phyloP scores from a whole-genome alignment of 441 rosid genomes.

The Adansonia gregorii region DNA sequence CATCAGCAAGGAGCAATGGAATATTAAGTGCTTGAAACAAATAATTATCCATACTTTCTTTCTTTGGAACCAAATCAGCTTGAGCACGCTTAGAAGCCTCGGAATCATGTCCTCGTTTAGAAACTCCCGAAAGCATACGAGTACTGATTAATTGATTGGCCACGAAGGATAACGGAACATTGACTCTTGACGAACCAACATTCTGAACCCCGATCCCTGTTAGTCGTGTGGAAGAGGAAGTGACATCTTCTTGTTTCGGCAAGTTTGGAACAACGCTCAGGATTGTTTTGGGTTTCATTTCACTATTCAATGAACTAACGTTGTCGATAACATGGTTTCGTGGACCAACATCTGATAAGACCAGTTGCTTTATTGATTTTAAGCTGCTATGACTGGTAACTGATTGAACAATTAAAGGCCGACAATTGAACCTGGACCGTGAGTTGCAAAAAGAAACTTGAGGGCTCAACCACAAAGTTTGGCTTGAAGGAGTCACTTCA shows the following conservation, averaged over 20 bases:
- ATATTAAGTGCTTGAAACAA: conserved; percentile 37
- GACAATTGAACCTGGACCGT: conserved; percentile 35
- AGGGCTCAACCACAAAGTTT: conserved; percentile 52
- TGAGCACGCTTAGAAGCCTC: conserved; percentile 27
- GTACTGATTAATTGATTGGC: conserved; percentile 31
- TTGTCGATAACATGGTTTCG: conserved; percentile 30
- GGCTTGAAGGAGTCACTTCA: conserved; percentile 48
- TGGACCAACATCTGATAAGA: conserved; percentile 34
- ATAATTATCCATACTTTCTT: conserved; percentile 37
- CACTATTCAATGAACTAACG: conserved; percentile 25
- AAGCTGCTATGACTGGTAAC: conserved; percentile 35
- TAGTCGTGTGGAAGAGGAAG: conserved; percentile 18
- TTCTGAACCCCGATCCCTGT: conserved; percentile 27
- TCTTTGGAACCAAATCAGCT: conserved; percentile 36
- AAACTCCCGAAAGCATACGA: conserved; percentile 34
- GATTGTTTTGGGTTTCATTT: conserved; percentile 26
- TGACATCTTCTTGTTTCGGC: conserved; percentile 28
- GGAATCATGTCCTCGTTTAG: conserved; percentile 23
- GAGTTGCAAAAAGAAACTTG: conserved; percentile 45
- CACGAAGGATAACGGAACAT: conserved; percentile 36
- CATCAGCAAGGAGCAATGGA: conserved; percentile 29
- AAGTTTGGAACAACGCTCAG: conserved; percentile 20
- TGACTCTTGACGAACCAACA: conserved; percentile 34
- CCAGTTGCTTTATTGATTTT: conserved; percentile 47
- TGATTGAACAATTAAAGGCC: conserved; percentile 31